A percentile compares a stretch with the other conserved stretches of the same genome.
phyloP scores from a whole-genome alignment of 2,329 filamentous ascomycete genomes.

The Fusarium secorum region DNA sequence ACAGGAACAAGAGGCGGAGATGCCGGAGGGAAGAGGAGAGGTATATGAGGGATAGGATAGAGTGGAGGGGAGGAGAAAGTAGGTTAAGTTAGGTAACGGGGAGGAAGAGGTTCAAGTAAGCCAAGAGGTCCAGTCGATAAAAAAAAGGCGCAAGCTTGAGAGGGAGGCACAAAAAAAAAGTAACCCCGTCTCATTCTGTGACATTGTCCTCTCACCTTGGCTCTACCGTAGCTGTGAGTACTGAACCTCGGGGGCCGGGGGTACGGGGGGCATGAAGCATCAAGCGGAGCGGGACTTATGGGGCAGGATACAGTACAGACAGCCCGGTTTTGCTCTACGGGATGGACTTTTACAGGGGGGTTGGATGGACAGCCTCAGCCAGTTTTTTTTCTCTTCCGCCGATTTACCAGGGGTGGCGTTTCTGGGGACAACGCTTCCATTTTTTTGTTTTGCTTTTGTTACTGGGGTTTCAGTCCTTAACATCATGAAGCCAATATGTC shows the following conservation, averaged over 20 bases:
- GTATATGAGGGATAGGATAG: constrained; percentile 44
- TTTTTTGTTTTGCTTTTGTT: constrained; percentile 16
- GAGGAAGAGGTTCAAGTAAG: constrained; percentile 47
- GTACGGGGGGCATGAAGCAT: constrained; percentile 31
- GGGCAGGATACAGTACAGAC: constrained; percentile 27
- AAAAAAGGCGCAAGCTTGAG: constrained; percentile 40
- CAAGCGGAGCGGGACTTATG: constrained; percentile 32
- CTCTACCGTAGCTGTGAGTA: constrained; percentile 26
- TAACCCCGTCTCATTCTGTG: constrained; percentile 15
- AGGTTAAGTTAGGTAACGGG: constrained; percentile 21
- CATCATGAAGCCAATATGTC: constrained; percentile 8
- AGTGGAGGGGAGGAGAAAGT: constrained; percentile 36
- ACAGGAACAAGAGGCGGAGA: constrained; percentile 40
- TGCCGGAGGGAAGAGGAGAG: constrained; percentile 48
- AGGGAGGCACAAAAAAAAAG: constrained; percentile 32
- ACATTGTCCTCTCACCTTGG: constrained; percentile 24
- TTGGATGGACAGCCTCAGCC: constrained; percentile 4
- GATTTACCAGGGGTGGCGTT: constrained; percentile 20
- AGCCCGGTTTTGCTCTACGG: constrained; percentile 22
- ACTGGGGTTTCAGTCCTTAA: neutral
- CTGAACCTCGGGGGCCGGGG: constrained; percentile 36
- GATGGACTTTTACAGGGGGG: constrained; percentile 24
- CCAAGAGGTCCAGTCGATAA: constrained; percentile 14
- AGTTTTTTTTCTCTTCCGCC: constrained; percentile 15
- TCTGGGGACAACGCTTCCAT: constrained; percentile 27